Evolutionary conservation across 2,329 filamentous ascomycete species (phyloP), one percentile per base, ranked within the genome.

Genomic region (Colletotrichum brevisporum): DNA sequence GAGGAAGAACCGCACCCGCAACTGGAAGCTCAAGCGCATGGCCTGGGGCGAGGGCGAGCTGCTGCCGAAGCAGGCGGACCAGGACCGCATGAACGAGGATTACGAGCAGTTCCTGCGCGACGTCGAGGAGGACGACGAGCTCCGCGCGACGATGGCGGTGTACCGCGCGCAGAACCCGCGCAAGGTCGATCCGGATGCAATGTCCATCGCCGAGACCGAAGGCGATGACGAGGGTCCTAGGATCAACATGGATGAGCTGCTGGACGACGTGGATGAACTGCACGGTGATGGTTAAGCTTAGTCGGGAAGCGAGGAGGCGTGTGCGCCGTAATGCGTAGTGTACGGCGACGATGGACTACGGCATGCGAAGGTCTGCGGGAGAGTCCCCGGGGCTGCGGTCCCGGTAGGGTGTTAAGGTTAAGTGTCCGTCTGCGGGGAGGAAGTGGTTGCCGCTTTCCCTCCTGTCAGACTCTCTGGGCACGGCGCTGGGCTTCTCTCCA

Each of bases 101-200:
- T 99, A 97, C 82, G 96, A 99, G 84, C 90, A 95, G 89, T 99
- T 99, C 89, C 84, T 99, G 85, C 91, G 92, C 53, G 96, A 99
- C 80, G 94, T 99, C 12, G 97, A 99, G 82, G 95, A 98, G 78
- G 96, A 99, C 79, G 88, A 92, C 60, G 96, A 99, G 77, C 86
- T 98, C 73, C 88, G 96, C 63, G 88, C 91, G 51, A 94, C 94
- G 1, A 84, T 99, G 78, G 93, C 94, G 53, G 80, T 99, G 75
- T 99, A 97, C 84, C 97, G 95, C 84, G 87, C 86, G 75, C 81
- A 85, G 78, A 80, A 84, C 31, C 31, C 8, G 76, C 84, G 82
- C 78, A 80, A 83, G 78, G 75, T 77, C 62, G 86, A 89, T 65
- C 81, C 83, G 1, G 90, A 92, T 68, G 89, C 88, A 75, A 92